phyloP scores from a whole-genome alignment of 2,329 filamentous ascomycete species.

The Neonectria coccinea region DNA sequence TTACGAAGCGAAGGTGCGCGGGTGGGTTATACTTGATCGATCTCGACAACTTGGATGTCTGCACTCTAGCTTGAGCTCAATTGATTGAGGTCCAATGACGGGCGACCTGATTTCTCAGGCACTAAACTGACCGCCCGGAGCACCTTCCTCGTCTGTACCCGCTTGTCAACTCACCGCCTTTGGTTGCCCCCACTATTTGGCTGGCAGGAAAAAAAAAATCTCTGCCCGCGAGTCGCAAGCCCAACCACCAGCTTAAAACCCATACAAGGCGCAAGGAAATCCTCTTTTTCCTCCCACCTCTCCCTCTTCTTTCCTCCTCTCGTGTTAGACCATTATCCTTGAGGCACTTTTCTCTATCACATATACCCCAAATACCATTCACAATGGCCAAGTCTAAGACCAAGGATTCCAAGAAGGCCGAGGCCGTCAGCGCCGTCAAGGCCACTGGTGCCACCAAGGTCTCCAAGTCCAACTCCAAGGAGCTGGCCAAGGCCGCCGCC shows the following conservation, averaged over 20 bases:
- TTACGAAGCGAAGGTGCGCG: conserved; percentile 34
- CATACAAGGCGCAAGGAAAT: conserved; percentile 30
- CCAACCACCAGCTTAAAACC: conserved; percentile 44
- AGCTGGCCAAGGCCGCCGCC: conserved; percentile 70
- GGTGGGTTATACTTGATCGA: conserved; percentile 37
- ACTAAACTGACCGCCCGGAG: conserved; percentile 32
- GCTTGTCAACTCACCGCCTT: conserved; percentile 51
- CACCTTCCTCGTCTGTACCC: conserved; percentile 34
- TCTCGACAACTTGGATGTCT: conserved; percentile 43
- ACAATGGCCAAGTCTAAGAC: conserved; percentile 77
- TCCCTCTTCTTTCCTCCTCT: conserved; percentile 33
- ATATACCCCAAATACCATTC: conserved; percentile 42
- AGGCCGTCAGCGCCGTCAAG: conserved; percentile 69
- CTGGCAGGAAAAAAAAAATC: conserved; percentile 49
- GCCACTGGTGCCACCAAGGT: conserved; percentile 75
- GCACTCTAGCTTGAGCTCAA: conserved; percentile 45
- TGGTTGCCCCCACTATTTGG: conserved; percentile 50
- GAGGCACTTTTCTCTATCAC: conserved; percentile 12
- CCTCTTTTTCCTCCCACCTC: conserved; percentile 34
- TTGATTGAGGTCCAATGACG: conserved; percentile 43
- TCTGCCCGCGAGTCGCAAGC: conserved; percentile 36
- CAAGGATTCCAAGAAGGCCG: conserved; percentile 63
- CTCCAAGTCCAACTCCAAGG: conserved; percentile 75
- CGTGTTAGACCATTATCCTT: conserved; percentile 27
- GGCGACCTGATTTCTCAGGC: conserved; percentile 49